phyloP scores from a whole-genome alignment of 1,284 basidiomycete species.

The Thelephora terrestris region DNA sequence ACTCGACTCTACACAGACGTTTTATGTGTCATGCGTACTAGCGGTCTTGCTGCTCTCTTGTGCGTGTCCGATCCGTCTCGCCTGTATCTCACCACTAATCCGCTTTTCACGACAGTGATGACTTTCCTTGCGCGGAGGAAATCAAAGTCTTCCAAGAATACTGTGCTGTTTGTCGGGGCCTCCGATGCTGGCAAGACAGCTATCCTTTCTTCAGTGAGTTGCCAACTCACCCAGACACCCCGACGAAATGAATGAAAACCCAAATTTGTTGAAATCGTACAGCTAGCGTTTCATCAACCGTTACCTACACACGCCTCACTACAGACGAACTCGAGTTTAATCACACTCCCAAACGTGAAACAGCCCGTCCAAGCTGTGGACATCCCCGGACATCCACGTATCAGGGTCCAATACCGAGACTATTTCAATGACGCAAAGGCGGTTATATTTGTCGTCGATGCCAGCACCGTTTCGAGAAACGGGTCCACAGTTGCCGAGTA shows the following conservation, averaged over 20 bases:
- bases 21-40: conserved; percentile 14
- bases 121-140: conserved; percentile 33
- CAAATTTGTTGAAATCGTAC: conserved; percentile 4
- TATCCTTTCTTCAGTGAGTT: conserved; percentile 42
- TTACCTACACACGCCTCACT: conserved; percentile 64
- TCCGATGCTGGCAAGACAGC: conserved; percentile 71
- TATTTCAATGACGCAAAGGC: conserved; percentile 49
- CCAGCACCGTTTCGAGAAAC: conserved; percentile 64
- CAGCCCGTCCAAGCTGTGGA: conserved; percentile 49
- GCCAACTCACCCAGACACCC: conserved; percentile 12
- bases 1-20: conserved; percentile 2
- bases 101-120: conserved; percentile 14
- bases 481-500: conserved; percentile 67
- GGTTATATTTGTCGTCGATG: conserved; percentile 67
- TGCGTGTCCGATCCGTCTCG: conserved; percentile 10
- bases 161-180: conserved; percentile 56
- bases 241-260: conserved; percentile 21
- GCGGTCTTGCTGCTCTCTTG: conserved; percentile 17
- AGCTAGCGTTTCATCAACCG: conserved; percentile 57
- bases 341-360: conserved; percentile 29
- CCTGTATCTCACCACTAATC: conserved; percentile 2
- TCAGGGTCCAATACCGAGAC: conserved; percentile 61
- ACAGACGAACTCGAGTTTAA: conserved; percentile 50
- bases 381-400: conserved; percentile 69
- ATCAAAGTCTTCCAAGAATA: conserved; percentile 39